phyloP scores from a whole-genome alignment of 2,329 filamentous ascomycete species.

The Xylariomycetidae sp. region DNA sequence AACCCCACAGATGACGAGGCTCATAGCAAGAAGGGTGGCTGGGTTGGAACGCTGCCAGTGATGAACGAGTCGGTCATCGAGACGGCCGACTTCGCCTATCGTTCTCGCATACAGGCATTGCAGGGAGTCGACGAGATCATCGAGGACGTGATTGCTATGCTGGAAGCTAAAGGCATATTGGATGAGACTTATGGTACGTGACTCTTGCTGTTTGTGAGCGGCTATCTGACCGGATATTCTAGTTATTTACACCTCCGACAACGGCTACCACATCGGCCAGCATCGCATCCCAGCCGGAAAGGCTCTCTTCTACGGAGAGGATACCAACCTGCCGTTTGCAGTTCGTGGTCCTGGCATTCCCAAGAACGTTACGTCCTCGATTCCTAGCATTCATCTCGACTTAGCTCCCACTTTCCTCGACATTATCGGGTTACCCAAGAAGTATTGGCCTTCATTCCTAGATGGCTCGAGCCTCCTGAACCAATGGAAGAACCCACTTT shows the following conservation, averaged over 20 bases:
- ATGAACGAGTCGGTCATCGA: conserved; percentile 1
- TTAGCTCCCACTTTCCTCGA: conserved; percentile 1
- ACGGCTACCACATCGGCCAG: conserved; percentile 21
- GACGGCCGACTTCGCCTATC: background rate
- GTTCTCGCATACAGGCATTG: conserved; percentile 1
- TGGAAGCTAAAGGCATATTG: conserved; percentile 3
- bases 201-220: too few relatives aligned
- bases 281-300: conserved; percentile 1
- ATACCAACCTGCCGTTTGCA: conserved; percentile 1
- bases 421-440: background rate
- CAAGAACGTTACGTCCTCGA: background rate
- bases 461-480: background rate
- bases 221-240: too few relatives aligned
- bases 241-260: conserved; percentile 15
- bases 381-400: background rate
- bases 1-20: conserved; percentile 3
- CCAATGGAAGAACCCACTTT: conserved; percentile 2
- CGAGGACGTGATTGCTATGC: conserved; percentile 3
- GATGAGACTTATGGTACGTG: conserved; percentile 8
- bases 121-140: conserved; percentile 11
- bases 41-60: background rate
- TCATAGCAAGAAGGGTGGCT: conserved; percentile 1
- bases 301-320: background rate
- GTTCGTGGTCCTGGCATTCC: conserved; percentile 1
- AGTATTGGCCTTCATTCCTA: background rate